These are phyloP conservation scores for Naganishia albida DNA, from an alignment of 1,284 basidiomycete species.

Conservation along the genomic window DNA sequence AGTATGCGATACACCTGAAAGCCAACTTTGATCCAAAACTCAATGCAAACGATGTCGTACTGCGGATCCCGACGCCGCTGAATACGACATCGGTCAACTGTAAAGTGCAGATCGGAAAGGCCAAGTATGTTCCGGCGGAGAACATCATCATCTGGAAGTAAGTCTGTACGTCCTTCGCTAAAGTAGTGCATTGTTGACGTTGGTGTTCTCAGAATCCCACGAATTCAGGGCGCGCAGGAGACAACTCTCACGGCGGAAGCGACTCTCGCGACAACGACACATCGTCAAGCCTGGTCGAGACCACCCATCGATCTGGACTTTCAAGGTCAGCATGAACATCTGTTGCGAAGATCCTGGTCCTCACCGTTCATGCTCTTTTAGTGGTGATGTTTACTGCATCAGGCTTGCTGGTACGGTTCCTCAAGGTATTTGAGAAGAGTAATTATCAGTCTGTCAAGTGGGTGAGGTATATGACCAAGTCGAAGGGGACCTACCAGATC, in stretches of 20 bases:
- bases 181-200: neutral
- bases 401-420: conserved; percentile 90
- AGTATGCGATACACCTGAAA: conserved; percentile 85
- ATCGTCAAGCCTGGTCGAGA: conserved; percentile 90
- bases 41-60: conserved; percentile 85
- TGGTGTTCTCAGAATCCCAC: conserved; percentile 67
- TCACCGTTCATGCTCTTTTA: conserved; percentile 53
- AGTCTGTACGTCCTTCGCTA: conserved; percentile 50
- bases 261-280: conserved; percentile 79
- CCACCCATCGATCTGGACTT: conserved; percentile 98
- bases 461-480: conserved; percentile 86
- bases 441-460: conserved; percentile 91
- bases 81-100: conserved; percentile 91
- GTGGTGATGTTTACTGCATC: conserved; percentile 98
- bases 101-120: conserved; percentile 88
- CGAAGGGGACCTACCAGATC: conserved; percentile 81
- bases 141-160: conserved; percentile 98
- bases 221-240: conserved; percentile 90
- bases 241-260: conserved; percentile 82
- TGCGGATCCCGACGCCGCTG: conserved; percentile 92
- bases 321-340: conserved; percentile 47
- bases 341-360: neutral
- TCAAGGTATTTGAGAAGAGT: conserved; percentile 97
- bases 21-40: conserved; percentile 89
- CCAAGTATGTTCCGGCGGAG: conserved; percentile 93